These are phyloP conservation scores for Kluyveromyces dobzhanskii DNA, from an alignment of 805 yeast genomes.

Conservation along the genomic window DNA sequence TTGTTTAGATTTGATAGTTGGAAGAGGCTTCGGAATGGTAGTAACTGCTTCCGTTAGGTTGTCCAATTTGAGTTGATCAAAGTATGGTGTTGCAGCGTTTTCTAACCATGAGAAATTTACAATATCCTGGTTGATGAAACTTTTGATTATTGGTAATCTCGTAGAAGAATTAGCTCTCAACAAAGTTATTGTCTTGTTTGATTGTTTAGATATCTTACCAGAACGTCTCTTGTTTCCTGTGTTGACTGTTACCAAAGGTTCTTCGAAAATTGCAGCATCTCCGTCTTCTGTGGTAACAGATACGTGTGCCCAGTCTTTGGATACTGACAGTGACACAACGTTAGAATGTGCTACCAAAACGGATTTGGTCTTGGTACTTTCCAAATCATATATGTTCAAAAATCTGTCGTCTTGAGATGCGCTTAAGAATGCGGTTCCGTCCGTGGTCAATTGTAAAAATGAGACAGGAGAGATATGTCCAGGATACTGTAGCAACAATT, in stretches of 20 bases:
- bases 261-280: conserved; percentile 56
- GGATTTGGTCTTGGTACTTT: conserved; percentile 32
- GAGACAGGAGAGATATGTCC: conserved; percentile 70
- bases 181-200: conserved; percentile 39
- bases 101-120: conserved; percentile 55
- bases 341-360: conserved; percentile 68
- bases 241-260: conserved; percentile 35
- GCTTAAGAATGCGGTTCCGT: conserved; percentile 43
- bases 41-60: conserved; percentile 25
- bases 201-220: conserved; percentile 44
- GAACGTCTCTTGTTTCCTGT: conserved; percentile 34
- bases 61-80: conserved; percentile 46
- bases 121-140: conserved; percentile 29
- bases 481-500: conserved; percentile 48
- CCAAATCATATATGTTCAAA: conserved; percentile 51
- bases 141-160: conserved; percentile 22
- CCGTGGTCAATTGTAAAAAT: conserved; percentile 30
- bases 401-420: conserved; percentile 77
- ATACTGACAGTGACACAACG: conserved; percentile 35
- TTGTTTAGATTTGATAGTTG: conserved; percentile 7
- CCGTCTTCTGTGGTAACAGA: conserved; percentile 69
- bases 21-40: conserved; percentile 9
- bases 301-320: conserved; percentile 24
- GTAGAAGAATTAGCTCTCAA: conserved; percentile 30
- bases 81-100: conserved; percentile 46